phyloP scores from a whole-genome alignment of 2,329 filamentous ascomycete genomes.

The Alternaria panax region DNA sequence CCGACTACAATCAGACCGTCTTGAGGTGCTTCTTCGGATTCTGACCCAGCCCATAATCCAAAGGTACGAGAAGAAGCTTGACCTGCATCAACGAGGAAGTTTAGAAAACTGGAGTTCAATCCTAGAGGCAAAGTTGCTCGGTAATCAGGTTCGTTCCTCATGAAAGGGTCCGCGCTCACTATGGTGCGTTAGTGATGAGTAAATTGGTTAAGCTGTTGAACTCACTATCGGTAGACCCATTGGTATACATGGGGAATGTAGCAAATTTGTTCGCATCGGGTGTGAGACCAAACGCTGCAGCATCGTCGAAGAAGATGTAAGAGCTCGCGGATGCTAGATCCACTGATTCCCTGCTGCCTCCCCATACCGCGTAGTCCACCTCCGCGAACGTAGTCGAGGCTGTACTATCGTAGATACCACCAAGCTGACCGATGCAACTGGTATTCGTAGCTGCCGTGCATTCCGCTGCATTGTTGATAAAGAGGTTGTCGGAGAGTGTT shows the following conservation, averaged over 20 bases:
- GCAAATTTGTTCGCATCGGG: constrained; percentile 24
- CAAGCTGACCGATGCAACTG: constrained; percentile 27
- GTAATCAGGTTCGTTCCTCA: constrained; percentile 11
- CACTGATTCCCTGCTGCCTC: constrained; percentile 23
- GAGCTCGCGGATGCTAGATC: constrained; percentile 19
- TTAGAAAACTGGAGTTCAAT: constrained; percentile 23
- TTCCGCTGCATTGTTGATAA: constrained; percentile 23
- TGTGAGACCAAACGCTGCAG: constrained; percentile 21
- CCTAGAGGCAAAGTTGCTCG: constrained; percentile 25
- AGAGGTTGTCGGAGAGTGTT: constrained; percentile 23
- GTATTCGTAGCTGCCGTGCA: constrained; percentile 24
- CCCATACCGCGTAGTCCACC: constrained; percentile 21
- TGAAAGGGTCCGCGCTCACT: constrained; percentile 17
- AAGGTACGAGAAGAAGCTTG: constrained; percentile 29
- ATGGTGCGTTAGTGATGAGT: background rate
- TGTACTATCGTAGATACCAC: constrained; percentile 23
- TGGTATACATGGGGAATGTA: constrained; percentile 22
- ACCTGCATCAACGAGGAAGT: constrained; percentile 23
- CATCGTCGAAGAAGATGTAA: constrained; percentile 26
- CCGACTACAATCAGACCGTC: constrained; percentile 26
- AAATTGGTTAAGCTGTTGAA: background rate
- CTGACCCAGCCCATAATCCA: constrained; percentile 27
- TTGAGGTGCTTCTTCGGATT: constrained; percentile 24
- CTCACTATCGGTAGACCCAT: constrained; percentile 23
- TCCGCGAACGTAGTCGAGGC: constrained; percentile 24